These are phyloP conservation scores for Neopestalotiopsis sp. DNA, from an alignment of 2,329 filamentous ascomycete species.

Conservation along the genomic window DNA sequence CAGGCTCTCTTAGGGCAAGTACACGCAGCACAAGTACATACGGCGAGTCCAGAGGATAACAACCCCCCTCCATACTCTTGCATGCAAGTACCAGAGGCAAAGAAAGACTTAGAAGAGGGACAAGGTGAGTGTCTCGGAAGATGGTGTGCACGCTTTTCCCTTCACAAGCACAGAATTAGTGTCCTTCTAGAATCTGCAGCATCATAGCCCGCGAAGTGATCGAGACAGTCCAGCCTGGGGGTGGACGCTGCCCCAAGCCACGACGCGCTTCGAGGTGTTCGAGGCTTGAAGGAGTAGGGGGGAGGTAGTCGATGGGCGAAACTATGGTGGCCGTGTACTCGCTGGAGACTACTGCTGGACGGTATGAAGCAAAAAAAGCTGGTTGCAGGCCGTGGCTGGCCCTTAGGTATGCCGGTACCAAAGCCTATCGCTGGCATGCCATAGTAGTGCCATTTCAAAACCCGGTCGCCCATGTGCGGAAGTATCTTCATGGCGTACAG, in stretches of 20 bases:
- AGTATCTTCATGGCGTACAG: conserved; percentile 5
- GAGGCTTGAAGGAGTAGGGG: background rate
- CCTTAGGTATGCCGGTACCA: conserved; percentile 11
- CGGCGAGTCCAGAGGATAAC: background rate
- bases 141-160: background rate
- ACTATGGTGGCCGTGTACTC: background rate
- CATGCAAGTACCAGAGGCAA: conserved; percentile 1
- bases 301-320: background rate
- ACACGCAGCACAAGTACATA: conserved; percentile 8
- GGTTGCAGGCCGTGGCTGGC: background rate
- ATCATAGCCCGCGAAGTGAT: background rate
- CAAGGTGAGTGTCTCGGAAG: conserved; percentile 2
- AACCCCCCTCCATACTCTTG: background rate
- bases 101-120: background rate
- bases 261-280: background rate
- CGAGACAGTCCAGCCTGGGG: conserved; percentile 3
- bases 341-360: no score
- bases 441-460: background rate
- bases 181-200: conserved; percentile 13
- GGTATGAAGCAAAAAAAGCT: background rate
- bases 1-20: background rate
- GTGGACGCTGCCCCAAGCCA: background rate
- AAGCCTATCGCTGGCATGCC: conserved; percentile 1
- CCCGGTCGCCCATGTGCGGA: conserved; percentile 15
- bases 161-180: background rate